Base-by-base conservation (phyloP, 2,329 filamentous ascomycete genomes). In the Fusarium mangiferae region DNA sequence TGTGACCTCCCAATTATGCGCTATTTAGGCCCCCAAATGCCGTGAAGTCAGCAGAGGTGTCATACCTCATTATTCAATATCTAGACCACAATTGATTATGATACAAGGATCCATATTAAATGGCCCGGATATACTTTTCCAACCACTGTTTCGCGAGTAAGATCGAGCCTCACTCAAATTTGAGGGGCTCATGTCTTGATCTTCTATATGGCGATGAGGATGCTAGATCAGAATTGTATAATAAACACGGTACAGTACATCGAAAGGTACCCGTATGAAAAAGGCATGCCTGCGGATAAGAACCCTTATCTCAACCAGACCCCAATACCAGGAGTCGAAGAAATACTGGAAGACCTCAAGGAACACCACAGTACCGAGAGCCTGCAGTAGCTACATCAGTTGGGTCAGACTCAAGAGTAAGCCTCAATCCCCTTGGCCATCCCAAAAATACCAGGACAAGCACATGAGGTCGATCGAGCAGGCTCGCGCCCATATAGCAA, bases 301-400 rank as follows among this genome's bases (percentile, higher is more conserved):
- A 48, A 11, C 6, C 7, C 9, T 18, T 7, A 14, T n/a, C 10
- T 35, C 3, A 24, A 13, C 15, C 2, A 17, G 17, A 1, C 17
- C 9, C 5, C 14, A 5, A 9, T 11, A 11, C 15, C 30, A 13
- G 5, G 10, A 20, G 24, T 51, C 9, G 6, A 10, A 7, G 11
- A n/a, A 30, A 36, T 5, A 10, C 15, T 26, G 4, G 1, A 35
- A 38, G 9, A 36, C 7, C 11, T 41, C 5, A 33, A 26, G 36
- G 26, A 24, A 51, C 26, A 18, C 18, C 57, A 3, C 18, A 35
- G 35, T 51, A 51, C 26, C 57, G 22, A 9, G 44, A 51, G 7
- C 35, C 22, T 33, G 24, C 26, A 8, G 33, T 11, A 14, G 15
- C 24, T 2, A 41, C 2, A 20, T 49, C 42, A 5, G 42, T 59